Conservation (phyloP, 768 basidiomycete species). For the Nidularia sp. region DNA sequence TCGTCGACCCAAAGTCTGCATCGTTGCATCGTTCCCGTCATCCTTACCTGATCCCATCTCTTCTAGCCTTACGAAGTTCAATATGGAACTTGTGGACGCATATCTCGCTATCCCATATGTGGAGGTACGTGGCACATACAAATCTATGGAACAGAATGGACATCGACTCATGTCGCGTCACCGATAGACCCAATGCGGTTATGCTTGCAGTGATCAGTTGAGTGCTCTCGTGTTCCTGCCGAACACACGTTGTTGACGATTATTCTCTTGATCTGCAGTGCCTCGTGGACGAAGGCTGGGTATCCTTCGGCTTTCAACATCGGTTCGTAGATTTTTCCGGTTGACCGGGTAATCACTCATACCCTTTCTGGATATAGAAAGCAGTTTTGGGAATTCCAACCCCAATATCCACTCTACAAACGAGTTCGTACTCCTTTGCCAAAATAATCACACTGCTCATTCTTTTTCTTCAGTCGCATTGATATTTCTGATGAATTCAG, state of each 20-base stretch:
- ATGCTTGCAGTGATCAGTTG: slow-evolving; percentile 93
- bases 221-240: slow-evolving; percentile 22
- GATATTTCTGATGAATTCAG: slow-evolving; percentile 87
- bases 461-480: slow-evolving; percentile 62
- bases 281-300: slow-evolving; percentile 4
- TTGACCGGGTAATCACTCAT: slow-evolving; percentile 6
- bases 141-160: slow-evolving; percentile 1
- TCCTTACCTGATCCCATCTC: background rate
- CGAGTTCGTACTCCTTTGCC: slow-evolving; percentile 57
- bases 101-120: slow-evolving; percentile 86
- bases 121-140: slow-evolving; percentile 29
- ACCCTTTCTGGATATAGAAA: slow-evolving; percentile 36
- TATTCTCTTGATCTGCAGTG: slow-evolving; percentile 11
- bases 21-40: slow-evolving; percentile 7
- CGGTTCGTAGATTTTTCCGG: background rate
- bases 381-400: slow-evolving; percentile 73
- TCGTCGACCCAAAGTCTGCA: slow-evolving; percentile 56
- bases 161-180: slow-evolving; percentile 8
- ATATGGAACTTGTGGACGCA: slow-evolving; percentile 68
- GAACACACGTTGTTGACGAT: slow-evolving; percentile 19
- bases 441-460: slow-evolving; percentile 11
- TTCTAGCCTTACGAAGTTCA: slow-evolving; percentile 71
- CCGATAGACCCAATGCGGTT: slow-evolving; percentile 86
- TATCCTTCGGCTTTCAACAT: slow-evolving; percentile 2
- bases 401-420: slow-evolving; percentile 75